Base-by-base conservation (phyloP, 139 green algal species). In the Desmodesmus armatus region DNA sequence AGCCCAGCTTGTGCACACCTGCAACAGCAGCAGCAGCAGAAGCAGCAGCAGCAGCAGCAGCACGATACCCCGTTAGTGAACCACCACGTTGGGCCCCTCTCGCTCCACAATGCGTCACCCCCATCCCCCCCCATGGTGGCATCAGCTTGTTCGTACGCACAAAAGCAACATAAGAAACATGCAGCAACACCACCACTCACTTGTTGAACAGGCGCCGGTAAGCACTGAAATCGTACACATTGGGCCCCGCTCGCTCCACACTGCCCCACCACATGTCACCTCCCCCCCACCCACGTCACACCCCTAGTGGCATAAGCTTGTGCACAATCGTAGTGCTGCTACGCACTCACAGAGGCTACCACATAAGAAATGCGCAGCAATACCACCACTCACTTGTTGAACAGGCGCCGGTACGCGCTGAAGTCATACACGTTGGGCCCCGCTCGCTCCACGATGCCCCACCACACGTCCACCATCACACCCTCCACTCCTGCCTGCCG, bases 201-300 rank as follows among this genome's bases (percentile, higher is more conserved):
- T 92, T 94, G 65, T 90, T 82, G 63, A 94, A 94, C 0, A 94
- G 82, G 3, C 87, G 83, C 62, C 90, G 85, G 86, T 98, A 98
- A 0, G 96, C 96, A 6, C 90, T 92, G 62, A 97, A 98, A 89
- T 98, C 95, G 79, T 98, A 98, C 44, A 90, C 75, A 1, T 81
- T 40, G 0, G 95, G 95, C 29, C 92, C 95, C 0, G 83, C 89
- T 0, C 94, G 87, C 88, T 98, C 95, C 11, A 91, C 93, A n/a
- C 98, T 94, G 77, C 95, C 95, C 96, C 96, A 98, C 96, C 96
- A 98, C 2, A 98, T 93, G 76, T 98, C 96, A 98, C 93, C 96
- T 98, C 98, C 27, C 98, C 93, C 33, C 96, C 96, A 79, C 98
- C 94, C 41, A 98, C 91, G 9, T 94, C 96, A n/a, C n/a, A n/a